phyloP scores from a whole-genome alignment of 2,329 filamentous ascomycete species.

The Verticillium isaacii region DNA sequence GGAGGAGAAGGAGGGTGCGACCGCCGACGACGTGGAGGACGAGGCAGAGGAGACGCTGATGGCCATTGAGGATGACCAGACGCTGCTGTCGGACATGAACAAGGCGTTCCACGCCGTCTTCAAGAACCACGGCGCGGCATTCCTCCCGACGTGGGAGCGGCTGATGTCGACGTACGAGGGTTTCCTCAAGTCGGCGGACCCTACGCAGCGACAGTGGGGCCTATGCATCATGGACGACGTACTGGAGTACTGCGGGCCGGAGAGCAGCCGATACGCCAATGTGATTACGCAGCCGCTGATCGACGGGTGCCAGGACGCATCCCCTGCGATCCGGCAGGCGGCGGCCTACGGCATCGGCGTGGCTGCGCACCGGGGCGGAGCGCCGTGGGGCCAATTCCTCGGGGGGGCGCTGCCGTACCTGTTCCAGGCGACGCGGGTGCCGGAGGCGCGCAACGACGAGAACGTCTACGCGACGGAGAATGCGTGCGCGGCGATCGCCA shows the following conservation, averaged over 20 bases:
- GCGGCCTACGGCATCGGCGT: conserved; percentile 95
- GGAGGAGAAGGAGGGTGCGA: conserved; percentile 70
- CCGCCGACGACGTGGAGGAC: conserved; percentile 85
- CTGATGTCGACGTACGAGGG: conserved; percentile 79
- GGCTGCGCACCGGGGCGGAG: conserved; percentile 86
- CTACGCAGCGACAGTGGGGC: conserved; percentile 97
- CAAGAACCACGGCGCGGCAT: conserved; percentile 85
- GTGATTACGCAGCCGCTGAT: conserved; percentile 85
- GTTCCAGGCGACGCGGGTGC: conserved; percentile 78
- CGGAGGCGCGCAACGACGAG: conserved; percentile 81
- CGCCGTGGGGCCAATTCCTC: conserved; percentile 82
- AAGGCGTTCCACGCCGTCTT: conserved; percentile 99
- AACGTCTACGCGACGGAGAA: conserved; percentile 98
- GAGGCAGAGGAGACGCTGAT: conserved; percentile 81
- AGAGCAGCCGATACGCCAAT: conserved; percentile 80
- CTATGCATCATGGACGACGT: conserved; percentile 98
- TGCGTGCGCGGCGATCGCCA: conserved; percentile 91
- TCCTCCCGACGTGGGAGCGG: conserved; percentile 83
- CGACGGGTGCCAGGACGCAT: conserved; percentile 77
- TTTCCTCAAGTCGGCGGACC: conserved; percentile 76
- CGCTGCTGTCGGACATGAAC: conserved; percentile 97
- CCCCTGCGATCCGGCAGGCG: conserved; percentile 90
- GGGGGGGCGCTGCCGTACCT: conserved; percentile 73
- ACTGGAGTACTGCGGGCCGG: conserved; percentile 88
- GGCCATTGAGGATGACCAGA: conserved; percentile 96